Percentiles rank a stretch among this genome's conserved stretches.
These are phyloP conservation scores for Nemania bipapillata DNA, from an alignment of 2,329 filamentous ascomycete species.

Conservation along the genomic window DNA sequence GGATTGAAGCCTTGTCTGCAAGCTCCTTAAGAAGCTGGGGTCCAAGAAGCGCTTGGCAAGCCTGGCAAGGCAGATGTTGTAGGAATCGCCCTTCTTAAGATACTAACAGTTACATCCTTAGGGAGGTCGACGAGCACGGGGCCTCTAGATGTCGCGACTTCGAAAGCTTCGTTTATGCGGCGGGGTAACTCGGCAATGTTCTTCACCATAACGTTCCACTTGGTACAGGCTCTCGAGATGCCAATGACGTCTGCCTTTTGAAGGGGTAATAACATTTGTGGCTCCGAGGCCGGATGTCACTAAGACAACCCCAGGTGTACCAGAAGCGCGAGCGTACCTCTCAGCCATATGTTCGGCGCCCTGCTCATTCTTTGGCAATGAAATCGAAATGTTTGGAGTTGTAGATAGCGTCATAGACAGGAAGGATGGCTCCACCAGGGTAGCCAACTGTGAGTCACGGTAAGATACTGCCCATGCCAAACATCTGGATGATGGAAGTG, in stretches of 20 bases:
- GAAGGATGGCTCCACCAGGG: slow-evolving; percentile 93
- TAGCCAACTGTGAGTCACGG: slow-evolving; percentile 73
- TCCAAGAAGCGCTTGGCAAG: too few species aligned
- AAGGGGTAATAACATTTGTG: slow-evolving; percentile 86
- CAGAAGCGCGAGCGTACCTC: slow-evolving; percentile 92
- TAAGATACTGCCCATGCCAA: slow-evolving; percentile 21
- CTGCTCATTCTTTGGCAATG: slow-evolving; percentile 95
- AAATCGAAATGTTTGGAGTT: slow-evolving; percentile 98
- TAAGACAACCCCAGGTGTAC: slow-evolving; percentile 93
- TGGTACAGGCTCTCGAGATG: slow-evolving; percentile 21
- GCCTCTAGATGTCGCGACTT: slow-evolving; percentile 21
- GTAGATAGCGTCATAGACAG: slow-evolving; percentile 98
- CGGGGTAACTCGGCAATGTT: slow-evolving; percentile 23
- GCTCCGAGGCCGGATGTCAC: slow-evolving; percentile 97
- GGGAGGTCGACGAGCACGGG: slow-evolving; percentile 24
- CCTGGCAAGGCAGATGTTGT: slow-evolving; percentile 10
- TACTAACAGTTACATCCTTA: slow-evolving; percentile 26
- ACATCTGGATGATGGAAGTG: neutral
- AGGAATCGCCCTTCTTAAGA: slow-evolving; percentile 23
- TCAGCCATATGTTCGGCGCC: slow-evolving; percentile 98
- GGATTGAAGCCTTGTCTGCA: slow-evolving; percentile 21
- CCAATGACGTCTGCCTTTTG: slow-evolving; percentile 22
- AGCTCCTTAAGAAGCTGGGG: slow-evolving; percentile 22
- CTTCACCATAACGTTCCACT: slow-evolving; percentile 27
- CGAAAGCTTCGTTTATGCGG: slow-evolving; percentile 29